Evolutionary conservation across 2,329 filamentous ascomycete genomes (phyloP), one percentile per base, ranked within the genome.

Genomic region (Paecilomyces variotii): DNA sequence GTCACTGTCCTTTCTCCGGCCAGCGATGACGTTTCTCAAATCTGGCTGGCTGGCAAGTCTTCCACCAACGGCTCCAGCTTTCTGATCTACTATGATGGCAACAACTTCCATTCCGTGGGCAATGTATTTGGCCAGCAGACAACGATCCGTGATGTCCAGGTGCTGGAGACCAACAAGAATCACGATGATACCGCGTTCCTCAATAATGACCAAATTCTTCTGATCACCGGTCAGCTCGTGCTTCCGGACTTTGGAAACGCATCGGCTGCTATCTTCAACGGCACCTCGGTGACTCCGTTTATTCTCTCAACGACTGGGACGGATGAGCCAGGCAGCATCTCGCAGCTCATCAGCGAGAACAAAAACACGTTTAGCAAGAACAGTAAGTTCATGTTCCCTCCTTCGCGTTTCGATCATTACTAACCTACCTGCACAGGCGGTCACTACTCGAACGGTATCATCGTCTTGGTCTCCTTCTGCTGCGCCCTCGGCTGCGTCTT

Each of bases 241-340:
- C 80, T 97, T 19, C 84, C 88, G 0, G 78, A 78, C 54, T 91
- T 91, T 69, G 92, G 93, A 59, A 87, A 86, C 59, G 90, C 88
- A 4, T 96, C 93, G 12, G 91, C 90, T 7, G 93, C 87, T 6
- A 78, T 97, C 28, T 99, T 89, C 78, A 90, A 97, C 68, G 94
- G 94, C 66, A 90, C 86, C 10, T 77, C 79, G 2, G 86, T 93
- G 70, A 80, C 80, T 56, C 93, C 94, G 0, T 96, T 93, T 72
- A 83, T 91, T 49, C 82, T 99, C 50, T 89, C 92, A 1, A 88
- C 85, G 53, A 87, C 82, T 59, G 75, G 81, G 11, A 81, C 85
- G 67, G 85, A 85, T 59, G 79, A 80, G 11, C 79, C 84, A 10
- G 91, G 92, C 54, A 92, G 85, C 66, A 84, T 99, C 67, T 86